A percentile compares a stretch with the other conserved stretches of the same genome.
Conservation (phyloP, 1,284 basidiomycete species). For the Austroboletus niveus region DNA sequence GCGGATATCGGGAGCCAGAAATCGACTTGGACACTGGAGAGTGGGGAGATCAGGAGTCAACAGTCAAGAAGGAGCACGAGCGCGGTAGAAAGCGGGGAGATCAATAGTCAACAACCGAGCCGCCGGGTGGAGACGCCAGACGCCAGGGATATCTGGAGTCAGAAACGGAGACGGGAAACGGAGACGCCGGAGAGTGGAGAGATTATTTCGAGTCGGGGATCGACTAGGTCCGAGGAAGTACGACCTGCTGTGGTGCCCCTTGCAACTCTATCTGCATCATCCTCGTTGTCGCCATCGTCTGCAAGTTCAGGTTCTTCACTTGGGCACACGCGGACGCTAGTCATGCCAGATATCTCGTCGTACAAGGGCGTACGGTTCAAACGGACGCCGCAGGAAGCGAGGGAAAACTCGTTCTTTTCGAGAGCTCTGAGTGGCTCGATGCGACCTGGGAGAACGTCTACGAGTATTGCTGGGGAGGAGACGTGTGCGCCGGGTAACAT, state of each 20-base stretch:
- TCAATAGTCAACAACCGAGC: not conserved
- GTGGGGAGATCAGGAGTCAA: not conserved
- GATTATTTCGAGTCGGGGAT: slow-evolving; percentile 10
- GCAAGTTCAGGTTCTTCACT: not conserved
- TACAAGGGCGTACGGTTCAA: slow-evolving; percentile 24
- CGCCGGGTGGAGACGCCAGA: not conserved
- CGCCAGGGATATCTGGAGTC: not conserved
- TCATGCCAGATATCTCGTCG: slow-evolving; percentile 26
- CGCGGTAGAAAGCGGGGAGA: not conserved
- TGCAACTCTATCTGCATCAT: not conserved
- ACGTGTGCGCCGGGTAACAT: not conserved
- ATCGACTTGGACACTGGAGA: not conserved
- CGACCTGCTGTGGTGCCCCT: not conserved
- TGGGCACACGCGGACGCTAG: not conserved
- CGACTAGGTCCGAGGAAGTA: not conserved
- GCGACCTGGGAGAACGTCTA: not conserved
- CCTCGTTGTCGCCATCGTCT: not conserved
- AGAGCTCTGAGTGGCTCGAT: slow-evolving; percentile 13
- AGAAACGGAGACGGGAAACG: no score
- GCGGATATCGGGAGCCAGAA: not conserved
- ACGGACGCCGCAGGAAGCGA: slow-evolving; percentile 3
- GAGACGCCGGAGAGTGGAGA: slow-evolving; percentile 10
- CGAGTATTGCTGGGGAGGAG: not conserved
- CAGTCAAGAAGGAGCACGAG: not conserved
- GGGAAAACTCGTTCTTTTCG: slow-evolving; percentile 27